These are phyloP conservation scores for Paxillus involutus DNA, from an alignment of 768 basidiomycete genomes.

Conservation along the genomic window DNA sequence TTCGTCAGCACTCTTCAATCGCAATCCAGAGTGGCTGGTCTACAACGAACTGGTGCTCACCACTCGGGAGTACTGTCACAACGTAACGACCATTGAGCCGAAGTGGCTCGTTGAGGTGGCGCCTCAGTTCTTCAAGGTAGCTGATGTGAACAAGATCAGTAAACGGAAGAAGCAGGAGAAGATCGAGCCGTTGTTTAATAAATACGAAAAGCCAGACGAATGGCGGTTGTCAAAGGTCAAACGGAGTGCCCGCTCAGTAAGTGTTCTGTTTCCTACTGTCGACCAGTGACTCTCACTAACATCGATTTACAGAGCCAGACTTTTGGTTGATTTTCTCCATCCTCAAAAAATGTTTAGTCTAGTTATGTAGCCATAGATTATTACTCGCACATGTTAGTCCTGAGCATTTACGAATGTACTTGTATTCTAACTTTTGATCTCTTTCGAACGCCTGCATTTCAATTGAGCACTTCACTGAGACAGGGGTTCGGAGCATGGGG, in stretches of 20 bases:
- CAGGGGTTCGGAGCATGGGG: no score
- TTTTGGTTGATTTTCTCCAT: constrained; percentile 59
- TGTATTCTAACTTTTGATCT: no score
- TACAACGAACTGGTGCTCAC: constrained; percentile 97
- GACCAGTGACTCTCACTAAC: constrained; percentile 12
- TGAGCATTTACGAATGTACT: not conserved
- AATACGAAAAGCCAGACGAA: constrained; percentile 92
- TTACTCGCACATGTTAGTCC: constrained; percentile 2
- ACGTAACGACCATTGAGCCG: constrained; percentile 93
- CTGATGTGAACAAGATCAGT: constrained; percentile 96
- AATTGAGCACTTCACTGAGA: no score
- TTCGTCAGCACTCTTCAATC: constrained; percentile 94
- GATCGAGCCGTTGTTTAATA: constrained; percentile 95
- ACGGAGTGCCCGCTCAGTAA: constrained; percentile 80
- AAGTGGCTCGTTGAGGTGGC: constrained; percentile 99
- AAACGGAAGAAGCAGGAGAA: constrained; percentile 95
- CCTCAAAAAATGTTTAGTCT: not conserved
- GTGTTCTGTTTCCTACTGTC: constrained; percentile 22
- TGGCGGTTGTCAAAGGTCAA: constrained; percentile 95
- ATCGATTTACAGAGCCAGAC: constrained; percentile 70
- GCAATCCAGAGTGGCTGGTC: constrained; percentile 93
- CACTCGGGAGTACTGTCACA: constrained; percentile 92
- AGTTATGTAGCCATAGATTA: constrained; percentile 11
- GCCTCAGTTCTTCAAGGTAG: constrained; percentile 98
- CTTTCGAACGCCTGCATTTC: no score